Evolutionary conservation across 129 eudicot genomes (phyloP).

Genomic region (Escallonia rubra): DNA sequence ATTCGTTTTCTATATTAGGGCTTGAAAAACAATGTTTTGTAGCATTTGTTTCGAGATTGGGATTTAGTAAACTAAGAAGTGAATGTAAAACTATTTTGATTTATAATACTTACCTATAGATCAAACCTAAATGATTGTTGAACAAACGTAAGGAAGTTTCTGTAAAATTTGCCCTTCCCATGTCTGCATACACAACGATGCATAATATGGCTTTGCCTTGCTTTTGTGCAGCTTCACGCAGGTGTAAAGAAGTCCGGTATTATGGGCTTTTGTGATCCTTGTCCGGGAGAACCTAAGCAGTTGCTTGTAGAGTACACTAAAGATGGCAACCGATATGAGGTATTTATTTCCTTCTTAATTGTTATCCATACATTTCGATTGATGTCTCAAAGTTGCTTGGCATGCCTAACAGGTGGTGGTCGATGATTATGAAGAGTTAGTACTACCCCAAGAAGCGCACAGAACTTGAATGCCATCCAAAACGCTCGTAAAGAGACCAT

Average conservation of each 20-base stretch:
- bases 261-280: constrained; percentile 99
- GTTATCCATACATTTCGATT: not conserved
- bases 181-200: not conserved
- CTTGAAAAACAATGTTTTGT: no score
- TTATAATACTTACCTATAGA: not conserved
- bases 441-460: constrained; percentile 72
- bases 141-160: not conserved
- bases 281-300: constrained; percentile 79
- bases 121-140: not conserved
- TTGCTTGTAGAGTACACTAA: constrained; percentile 60
- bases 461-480: constrained; percentile 27
- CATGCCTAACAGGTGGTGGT: constrained; percentile 51
- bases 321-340: constrained; percentile 55
- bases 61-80: no score
- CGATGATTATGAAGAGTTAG: constrained; percentile 68
- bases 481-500: not conserved
- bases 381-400: not conserved
- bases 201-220: constrained; percentile 2
- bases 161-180: not conserved
- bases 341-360: constrained; percentile 11
- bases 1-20: no score
- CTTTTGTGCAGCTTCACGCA: constrained; percentile 66
- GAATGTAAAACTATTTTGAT: no score
- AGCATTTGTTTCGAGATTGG: no score
- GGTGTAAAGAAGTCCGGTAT: constrained; percentile 98